Percentiles rank a stretch among this genome's conserved stretches.
Evolutionary conservation across 2,329 filamentous ascomycete species (phyloP).

Genomic region (Arthrocladium fulminans): DNA sequence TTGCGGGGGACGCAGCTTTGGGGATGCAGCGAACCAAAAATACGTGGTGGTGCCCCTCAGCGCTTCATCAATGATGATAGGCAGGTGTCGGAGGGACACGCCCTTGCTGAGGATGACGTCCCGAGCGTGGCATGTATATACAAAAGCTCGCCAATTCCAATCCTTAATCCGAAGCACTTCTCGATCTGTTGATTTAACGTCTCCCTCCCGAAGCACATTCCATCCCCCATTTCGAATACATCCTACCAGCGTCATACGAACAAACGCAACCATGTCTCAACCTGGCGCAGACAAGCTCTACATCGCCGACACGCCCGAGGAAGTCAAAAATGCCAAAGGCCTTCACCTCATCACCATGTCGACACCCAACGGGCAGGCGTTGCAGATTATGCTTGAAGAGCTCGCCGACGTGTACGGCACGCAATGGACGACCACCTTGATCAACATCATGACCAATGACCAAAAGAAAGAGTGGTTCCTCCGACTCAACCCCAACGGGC

Average conservation of each 20-base stretch:
- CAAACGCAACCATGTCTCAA: background rate
- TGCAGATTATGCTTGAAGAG: slow-evolving; percentile 49
- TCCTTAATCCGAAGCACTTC: background rate
- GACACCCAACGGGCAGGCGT: slow-evolving; percentile 46
- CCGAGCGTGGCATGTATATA: background rate
- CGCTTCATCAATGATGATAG: background rate
- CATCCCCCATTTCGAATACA: background rate
- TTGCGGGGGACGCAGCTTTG: background rate
- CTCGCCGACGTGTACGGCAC: slow-evolving; percentile 43
- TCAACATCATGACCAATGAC: slow-evolving; percentile 45
- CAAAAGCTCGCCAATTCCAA: background rate
- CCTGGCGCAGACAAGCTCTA: slow-evolving; percentile 36
- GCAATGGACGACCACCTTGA: slow-evolving; percentile 40
- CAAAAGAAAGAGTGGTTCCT: slow-evolving; percentile 45
- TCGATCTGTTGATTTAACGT: background rate
- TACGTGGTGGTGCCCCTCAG: slow-evolving; percentile 2
- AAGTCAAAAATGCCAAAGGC: slow-evolving; percentile 42
- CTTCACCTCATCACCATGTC: slow-evolving; percentile 44
- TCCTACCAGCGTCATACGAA: background rate
- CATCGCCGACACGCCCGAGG: slow-evolving; percentile 36
- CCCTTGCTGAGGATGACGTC: background rate
- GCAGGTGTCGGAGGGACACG: too few relatives aligned
- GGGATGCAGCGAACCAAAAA: background rate
- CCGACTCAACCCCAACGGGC: slow-evolving; percentile 25
- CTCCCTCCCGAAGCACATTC: background rate